phyloP scores from a whole-genome alignment of 768 basidiomycete genomes.

The Amanita molliuscula region DNA sequence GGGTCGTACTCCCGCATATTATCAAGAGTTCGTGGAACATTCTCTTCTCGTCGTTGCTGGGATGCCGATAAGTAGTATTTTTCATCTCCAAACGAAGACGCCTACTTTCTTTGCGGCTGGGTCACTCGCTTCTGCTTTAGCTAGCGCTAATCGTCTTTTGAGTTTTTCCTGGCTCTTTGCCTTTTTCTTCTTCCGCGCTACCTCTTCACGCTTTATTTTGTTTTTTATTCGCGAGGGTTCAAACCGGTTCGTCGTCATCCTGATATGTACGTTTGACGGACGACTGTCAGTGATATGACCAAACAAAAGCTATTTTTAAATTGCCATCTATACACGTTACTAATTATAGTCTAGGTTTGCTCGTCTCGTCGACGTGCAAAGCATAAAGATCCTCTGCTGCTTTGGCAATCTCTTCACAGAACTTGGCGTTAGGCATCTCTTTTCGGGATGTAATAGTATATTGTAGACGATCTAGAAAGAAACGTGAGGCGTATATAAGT shows the following conservation, averaged over 20 bases:
- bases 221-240: slow-evolving; percentile 71
- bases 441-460: slow-evolving; percentile 83
- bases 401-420: slow-evolving; percentile 56
- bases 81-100: neutral
- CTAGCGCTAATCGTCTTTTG: slow-evolving; percentile 64
- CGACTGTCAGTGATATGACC: too few species aligned
- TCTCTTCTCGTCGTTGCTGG: slow-evolving; percentile 75
- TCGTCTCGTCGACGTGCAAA: slow-evolving; percentile 30
- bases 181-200: slow-evolving; percentile 62
- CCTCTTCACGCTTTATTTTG: slow-evolving; percentile 79
- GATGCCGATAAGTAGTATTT: neutral
- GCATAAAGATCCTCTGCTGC: slow-evolving; percentile 58
- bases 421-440: slow-evolving; percentile 71
- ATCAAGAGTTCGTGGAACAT: slow-evolving; percentile 87
- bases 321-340: neutral
- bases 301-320: too few species aligned
- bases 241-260: slow-evolving; percentile 48
- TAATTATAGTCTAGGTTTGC: slow-evolving; percentile 2
- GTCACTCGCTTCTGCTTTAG: slow-evolving; percentile 68
- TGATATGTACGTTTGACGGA: neutral
- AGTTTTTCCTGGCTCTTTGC: slow-evolving; percentile 76
- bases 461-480: slow-evolving; percentile 55
- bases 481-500: slow-evolving; percentile 5
- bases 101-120: slow-evolving; percentile 71
- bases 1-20: slow-evolving; percentile 85